Evolutionary conservation across 257 asterid species (phyloP), one percentile per base, ranked within the genome.

Genomic region (Solanum dulcamara): DNA sequence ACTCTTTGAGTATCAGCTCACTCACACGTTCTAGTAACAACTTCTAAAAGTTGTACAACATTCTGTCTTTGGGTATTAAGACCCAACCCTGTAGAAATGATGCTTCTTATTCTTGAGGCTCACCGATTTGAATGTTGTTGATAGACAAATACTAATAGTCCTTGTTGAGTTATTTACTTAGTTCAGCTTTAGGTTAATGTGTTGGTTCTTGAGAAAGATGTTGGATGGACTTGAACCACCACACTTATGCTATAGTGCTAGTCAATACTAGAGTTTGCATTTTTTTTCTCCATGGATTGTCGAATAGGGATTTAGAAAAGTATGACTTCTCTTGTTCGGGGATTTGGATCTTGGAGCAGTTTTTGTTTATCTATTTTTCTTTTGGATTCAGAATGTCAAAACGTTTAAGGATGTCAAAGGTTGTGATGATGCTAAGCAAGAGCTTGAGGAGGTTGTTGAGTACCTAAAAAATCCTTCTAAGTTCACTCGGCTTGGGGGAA

Each of bases 401-500:
- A 96, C 98, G 50, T 96, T 96, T 86, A 96, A 96, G 93, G 99
- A 96, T 86, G 99, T 95, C 87, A 96, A 94, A 90, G 99, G 99
- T 77, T 96, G 99, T 86, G 99, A 96, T 91, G 99, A 96, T 92
- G 99, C 99, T 70, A 96, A 96, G 84, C 97, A 96, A 92, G 99
- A 96, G 94, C 99, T 96, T 72, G 99, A 94, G 92, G 99, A 96
- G 95, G 97, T 96, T 91, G 99, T 96, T 83, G 97, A 96, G 93
- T 96, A 96, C 91, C 95, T 96, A 20, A 96, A 87, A 85, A 93
- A 95, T 88, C 99, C 99, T 82, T 55, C 96, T 17, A 95, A 96
- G 90, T 95, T 96, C 92, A 96, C 99, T 85, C 92, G 98, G 57
- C 91, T 95, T 81, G 99, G 99, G 86, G 99, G 99, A 53, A 96